Conservation (phyloP, 495 filamentous ascomycete species). For the Tuber melanosporum region DNA sequence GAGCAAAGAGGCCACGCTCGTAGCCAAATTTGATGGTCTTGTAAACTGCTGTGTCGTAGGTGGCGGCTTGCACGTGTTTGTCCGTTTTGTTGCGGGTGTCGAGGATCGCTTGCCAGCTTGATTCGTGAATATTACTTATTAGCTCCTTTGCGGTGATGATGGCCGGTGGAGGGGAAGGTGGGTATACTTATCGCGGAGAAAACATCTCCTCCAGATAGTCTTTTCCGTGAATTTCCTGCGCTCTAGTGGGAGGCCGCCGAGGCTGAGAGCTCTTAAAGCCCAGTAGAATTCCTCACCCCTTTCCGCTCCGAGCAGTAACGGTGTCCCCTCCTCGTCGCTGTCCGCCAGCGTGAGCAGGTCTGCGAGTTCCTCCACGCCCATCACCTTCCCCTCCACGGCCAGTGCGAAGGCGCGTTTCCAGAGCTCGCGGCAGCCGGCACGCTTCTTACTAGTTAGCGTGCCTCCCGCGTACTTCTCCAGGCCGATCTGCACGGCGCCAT, state of each 20-base stretch:
- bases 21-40: conserved; percentile 39
- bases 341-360: conserved; percentile 76
- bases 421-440: conserved; percentile 57
- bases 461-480: conserved; percentile 59
- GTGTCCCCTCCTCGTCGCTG: conserved; percentile 45
- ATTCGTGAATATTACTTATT: conserved; percentile 15
- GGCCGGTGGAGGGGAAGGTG: conserved; percentile 51
- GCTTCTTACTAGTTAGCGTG: conserved; percentile 47
- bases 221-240: conserved; percentile 55
- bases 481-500: conserved; percentile 67
- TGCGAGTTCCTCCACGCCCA: conserved; percentile 62
- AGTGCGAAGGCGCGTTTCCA: conserved; percentile 59
- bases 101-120: conserved; percentile 38
- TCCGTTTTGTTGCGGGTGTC: conserved; percentile 41
- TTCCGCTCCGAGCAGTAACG: conserved; percentile 31
- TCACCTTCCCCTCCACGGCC: conserved; percentile 60
- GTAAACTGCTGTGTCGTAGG: conserved; percentile 38
- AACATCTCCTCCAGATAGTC: conserved; percentile 78
- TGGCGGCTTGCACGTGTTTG: conserved; percentile 31
- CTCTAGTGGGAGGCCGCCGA: conserved; percentile 50
- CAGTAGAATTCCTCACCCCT: conserved; percentile 56
- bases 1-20: conserved; percentile 34
- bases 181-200: conserved; percentile 71
- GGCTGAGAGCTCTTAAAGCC: conserved; percentile 61
- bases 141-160: conserved; percentile 6